Evolutionary conservation across 2,329 filamentous ascomycete genomes (phyloP), one percentile per base, ranked within the genome.

Genomic region (Xylaria sp.): DNA sequence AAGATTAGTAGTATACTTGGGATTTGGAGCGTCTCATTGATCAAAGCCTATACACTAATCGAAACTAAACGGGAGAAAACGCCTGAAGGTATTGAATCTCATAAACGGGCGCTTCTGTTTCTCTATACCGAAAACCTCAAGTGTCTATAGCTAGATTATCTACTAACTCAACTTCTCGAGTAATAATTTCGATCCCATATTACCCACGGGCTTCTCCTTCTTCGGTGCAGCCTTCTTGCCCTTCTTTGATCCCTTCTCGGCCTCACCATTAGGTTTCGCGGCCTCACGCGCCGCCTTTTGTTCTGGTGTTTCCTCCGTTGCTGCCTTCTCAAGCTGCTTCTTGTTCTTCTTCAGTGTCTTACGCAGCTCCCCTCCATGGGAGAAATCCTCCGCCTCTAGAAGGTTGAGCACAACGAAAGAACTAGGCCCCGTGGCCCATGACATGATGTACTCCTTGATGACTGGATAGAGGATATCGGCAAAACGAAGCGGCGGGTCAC

Each of bases 401-500:
- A 98, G 82, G 17, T 90, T 92, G 30, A 98, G 87, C 3, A 98
- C 86, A 11, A 97, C 93, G 74, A 97, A 98, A 1, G 92, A 93
- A 73, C 93, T 94, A 1, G 91, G 88, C 0, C 94, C 92, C 0
- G 90, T 94, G 0, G 95, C 94, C 96, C 96, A 99, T 21, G 89
- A 84, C 66, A 96, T 79, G 27, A 97, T 82, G 72, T 93, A 84
- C 0, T 90, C 87, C 78, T 92, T 88, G 79, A 98, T 94, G 69
- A 92, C 83, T 5, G 90, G 89, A 78, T 95, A 98, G n/a, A 99
- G 85, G 57, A 92, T 83, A 71, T 92, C 87, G 68, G 93, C 89
- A 78, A 99, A 99, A 58, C 90, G 86, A 64, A 98, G 85, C 7
- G 92, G 86, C 17, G 94, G 93, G 57, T 94, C 89, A 1, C 92